These are phyloP conservation scores for Boletellus emodensis DNA, from an alignment of 768 basidiomycete species.

Conservation along the genomic window DNA sequence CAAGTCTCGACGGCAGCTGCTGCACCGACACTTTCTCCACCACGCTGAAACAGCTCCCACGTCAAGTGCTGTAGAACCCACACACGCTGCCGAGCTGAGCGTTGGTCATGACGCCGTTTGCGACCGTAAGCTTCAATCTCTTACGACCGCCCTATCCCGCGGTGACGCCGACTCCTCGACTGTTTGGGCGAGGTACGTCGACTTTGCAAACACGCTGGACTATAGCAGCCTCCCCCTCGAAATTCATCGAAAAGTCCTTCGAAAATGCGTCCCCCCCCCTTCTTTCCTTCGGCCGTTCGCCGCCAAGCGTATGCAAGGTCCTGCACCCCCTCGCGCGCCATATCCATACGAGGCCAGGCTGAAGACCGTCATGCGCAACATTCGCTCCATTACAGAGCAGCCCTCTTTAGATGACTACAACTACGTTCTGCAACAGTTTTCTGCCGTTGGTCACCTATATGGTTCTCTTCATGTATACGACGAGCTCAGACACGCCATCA, in stretches of 20 bases:
- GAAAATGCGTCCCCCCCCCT: conserved; percentile 54
- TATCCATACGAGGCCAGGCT: conserved; percentile 67
- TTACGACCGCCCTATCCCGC: conserved; percentile 29
- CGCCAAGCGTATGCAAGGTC: conserved; percentile 39
- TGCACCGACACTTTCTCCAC: conserved; percentile 7
- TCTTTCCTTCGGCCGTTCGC: conserved; percentile 42
- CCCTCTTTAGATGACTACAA: conserved; percentile 64
- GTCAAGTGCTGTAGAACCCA: conserved; percentile 2
- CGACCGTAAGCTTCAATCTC: conserved; percentile 27
- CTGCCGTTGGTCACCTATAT: conserved; percentile 64
- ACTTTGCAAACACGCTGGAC: conserved; percentile 48
- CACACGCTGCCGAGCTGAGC: conserved; percentile 3
- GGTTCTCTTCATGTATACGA: conserved; percentile 59
- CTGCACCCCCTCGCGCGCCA: conserved; percentile 34
- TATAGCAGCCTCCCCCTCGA: conserved; percentile 54
- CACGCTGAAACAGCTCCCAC: conserved; percentile 10
- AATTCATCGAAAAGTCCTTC: conserved; percentile 65
- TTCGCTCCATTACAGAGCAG: conserved; percentile 46
- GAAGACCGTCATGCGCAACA: conserved; percentile 64
- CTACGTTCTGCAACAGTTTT: conserved; percentile 70
- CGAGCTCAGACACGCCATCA: conserved; percentile 45
- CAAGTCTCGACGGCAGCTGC: conserved; percentile 4
- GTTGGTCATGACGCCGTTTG: conserved; percentile 6
- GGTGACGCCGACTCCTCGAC: conserved; percentile 38
- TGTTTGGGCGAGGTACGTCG: conserved; percentile 66